Percentiles rank a stretch among this genome's conserved stretches.
phyloP scores from a whole-genome alignment of 176 grass and related monocot genomes.

The Coix lacrymajobi region DNA sequence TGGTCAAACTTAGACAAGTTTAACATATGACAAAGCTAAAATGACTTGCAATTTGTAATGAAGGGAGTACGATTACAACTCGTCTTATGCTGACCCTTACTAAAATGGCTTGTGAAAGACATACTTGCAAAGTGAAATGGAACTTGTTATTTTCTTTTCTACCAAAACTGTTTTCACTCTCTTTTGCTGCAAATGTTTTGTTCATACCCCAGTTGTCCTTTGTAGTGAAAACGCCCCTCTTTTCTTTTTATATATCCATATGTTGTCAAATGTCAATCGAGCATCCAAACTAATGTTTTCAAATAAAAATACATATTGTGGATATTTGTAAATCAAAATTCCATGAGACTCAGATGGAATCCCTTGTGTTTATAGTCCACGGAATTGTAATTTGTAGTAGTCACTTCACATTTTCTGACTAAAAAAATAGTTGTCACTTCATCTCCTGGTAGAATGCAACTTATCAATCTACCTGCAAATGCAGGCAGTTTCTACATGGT shows the following conservation, averaged over 20 bases:
- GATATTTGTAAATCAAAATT: neutral
- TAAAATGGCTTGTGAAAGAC: neutral
- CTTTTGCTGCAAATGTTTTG: neutral
- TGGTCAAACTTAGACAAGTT: neutral
- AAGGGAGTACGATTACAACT: neutral
- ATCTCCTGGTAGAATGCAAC: neutral
- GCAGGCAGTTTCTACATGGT: slow-evolving; percentile 40
- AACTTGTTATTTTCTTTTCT: neutral
- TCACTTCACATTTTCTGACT: neutral
- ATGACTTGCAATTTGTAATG: too few species aligned
- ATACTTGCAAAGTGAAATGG: neutral
- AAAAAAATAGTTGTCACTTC: neutral
- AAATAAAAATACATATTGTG: neutral
- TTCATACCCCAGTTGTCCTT: neutral
- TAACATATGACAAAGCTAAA: too few species aligned
- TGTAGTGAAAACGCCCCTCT: neutral
- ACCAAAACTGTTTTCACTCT: neutral
- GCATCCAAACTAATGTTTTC: neutral
- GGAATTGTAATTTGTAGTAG: neutral
- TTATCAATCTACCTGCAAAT: neutral
- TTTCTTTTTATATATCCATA: neutral
- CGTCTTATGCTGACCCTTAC: neutral
- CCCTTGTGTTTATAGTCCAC: neutral
- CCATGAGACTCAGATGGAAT: neutral
- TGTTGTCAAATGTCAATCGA: neutral